A percentile compares a stretch with the other conserved stretches of the same genome.
phyloP scores from a whole-genome alignment of 768 basidiomycete species.

The Omphalotus guepiniiformis region DNA sequence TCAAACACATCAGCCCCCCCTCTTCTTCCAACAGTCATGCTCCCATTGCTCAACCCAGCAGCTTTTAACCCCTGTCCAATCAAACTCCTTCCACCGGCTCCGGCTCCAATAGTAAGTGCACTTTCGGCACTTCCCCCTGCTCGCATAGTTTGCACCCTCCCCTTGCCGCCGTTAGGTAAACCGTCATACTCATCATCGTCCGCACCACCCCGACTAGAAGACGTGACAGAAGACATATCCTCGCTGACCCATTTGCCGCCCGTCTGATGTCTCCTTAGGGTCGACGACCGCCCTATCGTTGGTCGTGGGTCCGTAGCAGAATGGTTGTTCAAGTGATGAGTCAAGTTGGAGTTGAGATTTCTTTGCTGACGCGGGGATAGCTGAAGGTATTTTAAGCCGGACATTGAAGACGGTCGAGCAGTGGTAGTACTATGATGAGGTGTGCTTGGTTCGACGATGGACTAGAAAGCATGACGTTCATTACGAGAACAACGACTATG shows the following conservation, averaged over 20 bases:
- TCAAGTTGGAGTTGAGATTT: conserved; percentile 1
- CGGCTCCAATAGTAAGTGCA: conserved; percentile 38
- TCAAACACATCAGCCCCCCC: conserved; percentile 20
- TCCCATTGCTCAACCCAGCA: conserved; percentile 6
- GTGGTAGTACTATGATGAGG: conserved; percentile 23
- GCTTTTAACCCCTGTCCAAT: conserved; percentile 46
- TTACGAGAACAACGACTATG: conserved; percentile 12
- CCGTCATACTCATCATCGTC: conserved; percentile 19
- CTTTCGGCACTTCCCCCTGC: conserved; percentile 67
- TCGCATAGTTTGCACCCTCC: conserved; percentile 52
- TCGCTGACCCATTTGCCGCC: conserved; percentile 45
- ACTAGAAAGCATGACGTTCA: conserved; percentile 17
- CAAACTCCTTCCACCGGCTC: conserved; percentile 48
- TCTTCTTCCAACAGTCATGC: conserved; percentile 8
- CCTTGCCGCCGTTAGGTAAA: conserved; percentile 19
- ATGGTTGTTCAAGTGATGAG: conserved; percentile 1
- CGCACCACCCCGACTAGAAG: conserved; percentile 21
- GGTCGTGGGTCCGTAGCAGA: neutral
- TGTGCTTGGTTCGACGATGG: conserved; percentile 39
- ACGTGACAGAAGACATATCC: conserved; percentile 23
- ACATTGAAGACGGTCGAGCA: conserved; percentile 6
- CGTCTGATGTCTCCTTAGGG: conserved; percentile 40
- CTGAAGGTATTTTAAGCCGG: neutral
- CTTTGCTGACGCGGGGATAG: conserved; percentile 7
- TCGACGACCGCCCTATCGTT: neutral